These are phyloP conservation scores for Theileria parva DNA, from an alignment of 169 alveolate species.

Conservation along the genomic window DNA sequence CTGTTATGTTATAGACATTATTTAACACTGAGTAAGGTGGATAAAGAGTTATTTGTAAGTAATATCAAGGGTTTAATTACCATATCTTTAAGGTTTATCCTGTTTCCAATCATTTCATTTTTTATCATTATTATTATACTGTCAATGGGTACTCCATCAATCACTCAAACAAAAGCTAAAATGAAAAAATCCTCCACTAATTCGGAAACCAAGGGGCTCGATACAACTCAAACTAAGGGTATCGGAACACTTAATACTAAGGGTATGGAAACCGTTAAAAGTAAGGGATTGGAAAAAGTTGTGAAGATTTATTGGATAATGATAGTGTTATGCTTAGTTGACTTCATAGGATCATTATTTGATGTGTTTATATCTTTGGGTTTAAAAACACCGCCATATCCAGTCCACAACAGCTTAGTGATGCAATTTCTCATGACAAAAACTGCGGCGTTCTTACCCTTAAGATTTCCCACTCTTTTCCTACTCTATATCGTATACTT, in stretches of 20 bases:
- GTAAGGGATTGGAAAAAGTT: background rate
- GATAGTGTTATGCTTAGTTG: constrained; percentile 8
- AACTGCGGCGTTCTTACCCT: constrained; percentile 20
- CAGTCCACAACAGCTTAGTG: constrained; percentile 40
- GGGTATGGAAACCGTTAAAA: background rate
- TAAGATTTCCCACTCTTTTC: constrained; percentile 39
- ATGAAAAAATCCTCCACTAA: no score
- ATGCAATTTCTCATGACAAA: constrained; percentile 31
- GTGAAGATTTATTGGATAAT: constrained; percentile 7
- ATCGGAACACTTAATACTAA: no score
- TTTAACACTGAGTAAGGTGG: background rate
- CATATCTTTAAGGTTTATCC: background rate
- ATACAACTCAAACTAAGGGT: no score
- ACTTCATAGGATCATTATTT: background rate
- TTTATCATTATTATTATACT: background rate
- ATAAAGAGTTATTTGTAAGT: background rate
- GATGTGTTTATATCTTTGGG: constrained; percentile 10
- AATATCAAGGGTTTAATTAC: background rate
- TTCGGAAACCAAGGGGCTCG: no score
- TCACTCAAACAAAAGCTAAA: no score
- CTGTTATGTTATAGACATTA: background rate
- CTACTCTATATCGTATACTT: constrained; percentile 19
- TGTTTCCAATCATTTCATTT: background rate
- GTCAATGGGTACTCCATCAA: background rate
- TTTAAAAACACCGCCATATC: constrained; percentile 25